Evolutionary conservation across 225 moss, liverwort and hornwort species (phyloP).

Genomic region (Ulota crispa): DNA sequence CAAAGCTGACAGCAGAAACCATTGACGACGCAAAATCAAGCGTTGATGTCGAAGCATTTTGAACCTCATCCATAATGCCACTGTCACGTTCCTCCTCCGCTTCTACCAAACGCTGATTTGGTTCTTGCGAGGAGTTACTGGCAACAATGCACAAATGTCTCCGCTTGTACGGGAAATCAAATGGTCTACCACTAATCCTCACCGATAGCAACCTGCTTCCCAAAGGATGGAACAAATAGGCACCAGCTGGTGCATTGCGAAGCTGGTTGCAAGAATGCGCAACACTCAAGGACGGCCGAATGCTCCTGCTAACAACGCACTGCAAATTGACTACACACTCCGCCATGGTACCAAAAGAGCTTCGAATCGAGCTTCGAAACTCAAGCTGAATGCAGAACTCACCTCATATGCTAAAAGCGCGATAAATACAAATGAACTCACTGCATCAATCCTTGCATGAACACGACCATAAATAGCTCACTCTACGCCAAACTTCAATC

Average conservation of each 20-base stretch:
- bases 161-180: not conserved
- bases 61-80: slow-evolving; percentile 1
- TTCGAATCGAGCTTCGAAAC: not conserved
- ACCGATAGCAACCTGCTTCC: slow-evolving; percentile 9
- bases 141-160: slow-evolving; percentile 15
- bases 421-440: not conserved
- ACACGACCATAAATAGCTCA: not conserved
- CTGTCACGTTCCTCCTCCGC: slow-evolving; percentile 13
- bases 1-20: slow-evolving; percentile 51
- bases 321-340: slow-evolving; percentile 16
- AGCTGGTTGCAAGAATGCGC: slow-evolving; percentile 2
- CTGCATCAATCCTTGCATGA: not conserved
- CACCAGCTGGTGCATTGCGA: slow-evolving; percentile 32
- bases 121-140: slow-evolving; percentile 32
- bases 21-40: slow-evolving; percentile 55
- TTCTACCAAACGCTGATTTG: slow-evolving; percentile 11
- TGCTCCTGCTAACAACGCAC: slow-evolving; percentile 25
- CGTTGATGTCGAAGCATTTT: slow-evolving; percentile 8
- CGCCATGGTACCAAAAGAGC: slow-evolving; percentile 25
- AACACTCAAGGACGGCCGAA: slow-evolving; percentile 21
- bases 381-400: not conserved
- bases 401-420: not conserved
- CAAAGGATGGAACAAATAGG: slow-evolving; percentile 29
- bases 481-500: slow-evolving; percentile 1
- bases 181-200: slow-evolving; percentile 2